phyloP scores from a whole-genome alignment of 73 alveolate species.

The Uronychia setigera region DNA sequence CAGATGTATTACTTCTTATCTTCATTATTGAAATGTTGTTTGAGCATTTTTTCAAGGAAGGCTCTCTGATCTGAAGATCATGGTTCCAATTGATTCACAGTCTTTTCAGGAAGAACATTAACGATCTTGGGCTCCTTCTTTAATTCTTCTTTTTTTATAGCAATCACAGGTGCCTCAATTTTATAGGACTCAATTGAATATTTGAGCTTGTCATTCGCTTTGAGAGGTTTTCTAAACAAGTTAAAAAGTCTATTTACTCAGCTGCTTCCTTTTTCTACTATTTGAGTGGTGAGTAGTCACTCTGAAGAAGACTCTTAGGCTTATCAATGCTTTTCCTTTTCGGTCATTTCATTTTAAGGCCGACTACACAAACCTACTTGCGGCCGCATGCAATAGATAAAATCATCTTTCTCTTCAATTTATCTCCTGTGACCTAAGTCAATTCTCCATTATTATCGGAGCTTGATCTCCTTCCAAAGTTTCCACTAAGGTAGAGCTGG shows the following conservation, averaged over 20 bases:
- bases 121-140: too few relatives aligned
- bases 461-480: not conserved
- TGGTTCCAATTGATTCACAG: not conserved
- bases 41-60: not conserved
- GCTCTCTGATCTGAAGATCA: not conserved
- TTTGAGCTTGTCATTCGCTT: not conserved
- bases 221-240: not conserved
- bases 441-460: not conserved
- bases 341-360: not conserved
- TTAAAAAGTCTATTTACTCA: not conserved
- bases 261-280: not conserved
- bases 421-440: not conserved
- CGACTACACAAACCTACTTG: not conserved
- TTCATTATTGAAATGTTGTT: not conserved
- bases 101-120: not conserved
- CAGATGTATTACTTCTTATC: not conserved
- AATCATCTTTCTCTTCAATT: not conserved
- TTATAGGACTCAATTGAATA: not conserved
- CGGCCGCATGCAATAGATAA: not conserved
- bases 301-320: not conserved
- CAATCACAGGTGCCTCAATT: not conserved
- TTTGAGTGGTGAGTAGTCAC: not conserved
- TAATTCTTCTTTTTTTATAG: not conserved
- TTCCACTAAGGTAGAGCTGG: not conserved
- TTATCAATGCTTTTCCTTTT: not conserved